A percentile compares a stretch with the other conserved stretches of the same genome.
Conservation (phyloP, 805 yeast genomes). For the Zygoascus biomembranicola region DNA sequence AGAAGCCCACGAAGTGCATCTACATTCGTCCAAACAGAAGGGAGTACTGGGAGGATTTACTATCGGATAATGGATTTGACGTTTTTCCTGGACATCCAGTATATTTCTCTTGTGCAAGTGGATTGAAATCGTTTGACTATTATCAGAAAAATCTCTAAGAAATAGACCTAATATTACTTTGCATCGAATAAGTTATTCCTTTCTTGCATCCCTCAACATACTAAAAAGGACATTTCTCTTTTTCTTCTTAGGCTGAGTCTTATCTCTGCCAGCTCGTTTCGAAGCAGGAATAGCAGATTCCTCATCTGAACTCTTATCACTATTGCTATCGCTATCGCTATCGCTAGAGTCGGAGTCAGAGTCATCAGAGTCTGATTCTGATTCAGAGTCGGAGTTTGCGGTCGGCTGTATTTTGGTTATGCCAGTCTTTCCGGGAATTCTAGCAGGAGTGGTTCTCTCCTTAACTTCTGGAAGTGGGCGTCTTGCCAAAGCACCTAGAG, state of each 20-base stretch:
- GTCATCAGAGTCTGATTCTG: slow-evolving; percentile 9
- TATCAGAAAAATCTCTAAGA: not conserved
- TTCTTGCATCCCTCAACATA: not conserved
- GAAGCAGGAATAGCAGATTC: slow-evolving; percentile 9
- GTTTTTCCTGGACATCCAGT: slow-evolving; percentile 33
- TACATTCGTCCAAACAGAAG: not conserved
- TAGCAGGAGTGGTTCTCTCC: slow-evolving; percentile 1
- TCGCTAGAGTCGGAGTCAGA: slow-evolving; percentile 2
- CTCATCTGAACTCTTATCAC: slow-evolving; percentile 2
- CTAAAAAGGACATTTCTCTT: slow-evolving; percentile 6
- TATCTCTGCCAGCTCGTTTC: slow-evolving; percentile 11
- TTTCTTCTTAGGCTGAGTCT: slow-evolving; percentile 5
- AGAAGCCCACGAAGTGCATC: not conserved
- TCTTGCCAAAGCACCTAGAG: slow-evolving; percentile 3
- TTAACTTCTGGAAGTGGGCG: slow-evolving; percentile 6
- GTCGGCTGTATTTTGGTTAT: slow-evolving; percentile 1
- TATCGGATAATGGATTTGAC: slow-evolving; percentile 43
- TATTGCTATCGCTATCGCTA: slow-evolving; percentile 3
- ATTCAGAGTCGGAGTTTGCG: slow-evolving; percentile 13
- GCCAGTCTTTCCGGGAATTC: not conserved
- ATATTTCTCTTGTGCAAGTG: not conserved
- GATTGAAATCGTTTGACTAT: not conserved
- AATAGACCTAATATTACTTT: not conserved
- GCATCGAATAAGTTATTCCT: not conserved
- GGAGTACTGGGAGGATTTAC: not conserved